These are phyloP conservation scores for Hymenoscyphus albidus DNA, from an alignment of 2,329 filamentous ascomycete species.

Conservation along the genomic window DNA sequence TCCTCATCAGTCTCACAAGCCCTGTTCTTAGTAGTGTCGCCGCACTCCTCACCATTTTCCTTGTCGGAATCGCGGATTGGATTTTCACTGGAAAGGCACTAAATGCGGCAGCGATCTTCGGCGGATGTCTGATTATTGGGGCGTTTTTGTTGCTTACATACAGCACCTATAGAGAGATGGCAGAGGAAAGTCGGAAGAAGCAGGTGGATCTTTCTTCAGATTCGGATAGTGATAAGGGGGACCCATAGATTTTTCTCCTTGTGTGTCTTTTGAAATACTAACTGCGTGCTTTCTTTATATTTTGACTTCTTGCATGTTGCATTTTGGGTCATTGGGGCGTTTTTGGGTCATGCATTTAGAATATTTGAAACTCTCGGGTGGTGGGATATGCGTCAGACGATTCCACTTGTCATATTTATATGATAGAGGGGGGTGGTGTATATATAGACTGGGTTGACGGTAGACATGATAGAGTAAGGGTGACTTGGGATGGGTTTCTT, in stretches of 20 bases:
- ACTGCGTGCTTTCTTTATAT: not conserved
- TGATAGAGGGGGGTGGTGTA: too few species aligned
- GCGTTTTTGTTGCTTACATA: slow-evolving; percentile 86
- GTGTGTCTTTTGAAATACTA: not conserved
- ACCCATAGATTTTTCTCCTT: not conserved
- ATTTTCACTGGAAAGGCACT: slow-evolving; percentile 74
- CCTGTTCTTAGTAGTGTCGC: slow-evolving; percentile 92
- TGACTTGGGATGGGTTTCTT: too few species aligned
- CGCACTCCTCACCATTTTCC: slow-evolving; percentile 90
- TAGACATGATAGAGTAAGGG: too few species aligned
- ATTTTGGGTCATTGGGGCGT: not conserved
- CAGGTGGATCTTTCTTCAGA: slow-evolving; percentile 37
- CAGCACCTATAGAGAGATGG: slow-evolving; percentile 92
- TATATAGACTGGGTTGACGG: too few species aligned
- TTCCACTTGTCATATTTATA: not conserved
- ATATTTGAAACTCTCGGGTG: not conserved
- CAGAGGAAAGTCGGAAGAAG: slow-evolving; percentile 69
- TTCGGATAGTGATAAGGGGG: slow-evolving; percentile 40
- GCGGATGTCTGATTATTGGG: slow-evolving; percentile 81
- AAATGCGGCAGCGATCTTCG: slow-evolving; percentile 69
- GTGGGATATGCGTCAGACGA: not conserved
- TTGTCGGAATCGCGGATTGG: slow-evolving; percentile 91
- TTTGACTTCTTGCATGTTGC: not conserved
- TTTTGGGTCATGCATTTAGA: not conserved
- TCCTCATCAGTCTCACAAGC: slow-evolving; percentile 87